phyloP scores from a whole-genome alignment of 768 basidiomycete species.

The Tricholoma sp. region DNA sequence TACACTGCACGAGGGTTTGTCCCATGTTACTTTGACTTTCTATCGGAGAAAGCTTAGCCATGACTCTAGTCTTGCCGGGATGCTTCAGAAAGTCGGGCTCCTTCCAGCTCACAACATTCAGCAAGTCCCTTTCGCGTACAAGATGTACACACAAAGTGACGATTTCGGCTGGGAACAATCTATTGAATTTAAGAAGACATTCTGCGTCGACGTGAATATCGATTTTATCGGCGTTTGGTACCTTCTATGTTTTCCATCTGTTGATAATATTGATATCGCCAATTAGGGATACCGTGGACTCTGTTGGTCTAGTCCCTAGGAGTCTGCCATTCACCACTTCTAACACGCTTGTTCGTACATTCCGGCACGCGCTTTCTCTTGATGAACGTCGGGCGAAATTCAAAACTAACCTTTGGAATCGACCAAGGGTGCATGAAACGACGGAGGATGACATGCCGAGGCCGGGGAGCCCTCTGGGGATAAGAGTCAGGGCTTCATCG shows the following conservation, averaged over 20 bases:
- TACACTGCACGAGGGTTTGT: conserved; percentile 51
- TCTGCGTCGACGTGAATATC: conserved; percentile 37
- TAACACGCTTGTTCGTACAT: conserved; percentile 49
- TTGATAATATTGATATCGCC: not conserved
- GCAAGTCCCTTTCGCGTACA: conserved; percentile 58
- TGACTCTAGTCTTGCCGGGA: not conserved
- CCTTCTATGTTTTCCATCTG: not conserved
- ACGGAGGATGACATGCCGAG: conserved; percentile 16
- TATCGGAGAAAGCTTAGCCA: conserved; percentile 14
- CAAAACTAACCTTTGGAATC: conserved; percentile 48
- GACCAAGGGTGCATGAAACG: conserved; percentile 24
- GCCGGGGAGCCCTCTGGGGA: not conserved
- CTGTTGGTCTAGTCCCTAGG: conserved; percentile 49
- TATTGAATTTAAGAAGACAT: conserved; percentile 39
- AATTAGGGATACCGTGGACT: conserved; percentile 62
- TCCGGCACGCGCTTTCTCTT: conserved; percentile 63
- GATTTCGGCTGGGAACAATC: conserved; percentile 22
- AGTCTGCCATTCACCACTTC: conserved; percentile 55
- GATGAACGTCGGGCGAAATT: conserved; percentile 61
- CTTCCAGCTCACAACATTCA: conserved; percentile 49
- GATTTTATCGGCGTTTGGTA: conserved; percentile 54
- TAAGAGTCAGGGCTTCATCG: not conserved
- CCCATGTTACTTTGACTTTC: not conserved
- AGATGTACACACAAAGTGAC: conserved; percentile 36
- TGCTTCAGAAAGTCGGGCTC: conserved; percentile 38